Evolutionary conservation across 1,284 basidiomycete species (phyloP), one percentile per base, ranked within the genome.

Genomic region (Malassezia arunalokei): DNA sequence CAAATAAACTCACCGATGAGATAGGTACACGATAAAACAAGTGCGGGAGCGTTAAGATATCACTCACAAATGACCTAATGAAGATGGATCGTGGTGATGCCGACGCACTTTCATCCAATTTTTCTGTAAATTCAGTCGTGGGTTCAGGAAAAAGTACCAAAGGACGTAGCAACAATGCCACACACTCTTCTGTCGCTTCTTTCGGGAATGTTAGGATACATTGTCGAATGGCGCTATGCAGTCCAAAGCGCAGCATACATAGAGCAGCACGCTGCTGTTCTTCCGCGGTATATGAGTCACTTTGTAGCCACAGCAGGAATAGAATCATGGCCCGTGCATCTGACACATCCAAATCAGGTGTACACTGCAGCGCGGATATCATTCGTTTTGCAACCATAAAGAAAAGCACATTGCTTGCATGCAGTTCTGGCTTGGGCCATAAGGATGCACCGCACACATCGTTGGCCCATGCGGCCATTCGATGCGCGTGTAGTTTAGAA

Each of bases 1-100:
- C 62, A 2, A 71, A 52, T 14, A 59, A 44, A 14, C 60, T 58
- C 20, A 71, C 45, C 4, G 60, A 37, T 7, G 39, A n/a, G 8
- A 66, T 29, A 6, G 66, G 63, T 6, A 55, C 35, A 5, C 37
- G 14, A 8, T 44, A 38, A 14, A 50, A 38, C 2, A 55, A 43
- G 12, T 49, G 43, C 3, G 48, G 43, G 6, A 38, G 29, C 6
- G 53, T 43, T 1, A 54, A 39, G 2, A 44, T n/a, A 2, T 28
- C 31, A 7, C 24, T 20, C 0, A 30, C 37, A 27, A 49, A 44
- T 5, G 30, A 24, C 14, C 47, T 27, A 20, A 54, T 24, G 8
- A 35, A 42, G 8, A 40, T 2, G 2, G 51, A 39, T 3, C 51
- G 45, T 11, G 38, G 40, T 8, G 45, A 6, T 11, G 31, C 12